Evolutionary conservation across 202 grass and related monocot genomes (phyloP).

Genomic region (Elaeis oleifera): DNA sequence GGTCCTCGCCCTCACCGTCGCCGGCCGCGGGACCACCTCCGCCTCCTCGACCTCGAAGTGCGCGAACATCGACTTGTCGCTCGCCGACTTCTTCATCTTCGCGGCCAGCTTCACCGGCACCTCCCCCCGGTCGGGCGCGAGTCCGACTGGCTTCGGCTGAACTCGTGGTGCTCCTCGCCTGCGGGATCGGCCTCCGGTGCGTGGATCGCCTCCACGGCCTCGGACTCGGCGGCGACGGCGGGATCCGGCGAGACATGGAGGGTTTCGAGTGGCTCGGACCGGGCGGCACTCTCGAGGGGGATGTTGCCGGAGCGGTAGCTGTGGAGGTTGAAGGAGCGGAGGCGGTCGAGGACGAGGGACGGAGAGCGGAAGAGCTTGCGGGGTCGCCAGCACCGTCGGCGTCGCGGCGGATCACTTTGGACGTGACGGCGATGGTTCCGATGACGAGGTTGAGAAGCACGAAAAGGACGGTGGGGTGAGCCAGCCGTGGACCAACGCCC

Average conservation of each 20-base stretch:
- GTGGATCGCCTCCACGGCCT: too few species aligned
- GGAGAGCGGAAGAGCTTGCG: neutral
- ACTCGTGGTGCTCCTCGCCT: neutral
- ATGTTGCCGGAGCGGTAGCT: neutral
- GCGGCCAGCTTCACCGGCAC: constrained; percentile 14
- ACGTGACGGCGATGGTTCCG: constrained; percentile 12
- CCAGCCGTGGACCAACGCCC: neutral
- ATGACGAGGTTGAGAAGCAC: constrained; percentile 18
- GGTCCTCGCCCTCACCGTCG: constrained; percentile 13
- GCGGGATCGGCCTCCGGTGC: too few species aligned
- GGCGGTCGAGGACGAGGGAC: constrained; percentile 8
- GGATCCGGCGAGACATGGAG: too few species aligned
- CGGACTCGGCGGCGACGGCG: too few species aligned
- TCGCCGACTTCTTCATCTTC: constrained; percentile 18
- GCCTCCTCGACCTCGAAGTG: neutral
- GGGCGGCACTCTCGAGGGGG: too few species aligned
- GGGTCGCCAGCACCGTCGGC: neutral
- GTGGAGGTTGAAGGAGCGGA: constrained; percentile 16
- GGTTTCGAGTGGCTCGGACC: too few species aligned
- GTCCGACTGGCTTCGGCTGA: constrained; percentile 54
- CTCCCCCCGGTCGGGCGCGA: constrained; percentile 10
- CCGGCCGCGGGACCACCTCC: neutral
- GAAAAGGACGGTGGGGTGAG: constrained; percentile 9
- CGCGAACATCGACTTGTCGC: constrained; percentile 37
- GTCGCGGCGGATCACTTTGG: neutral